phyloP scores from a whole-genome alignment of 352 stramenopile genomes.

The Globisporangium camurandrum region DNA sequence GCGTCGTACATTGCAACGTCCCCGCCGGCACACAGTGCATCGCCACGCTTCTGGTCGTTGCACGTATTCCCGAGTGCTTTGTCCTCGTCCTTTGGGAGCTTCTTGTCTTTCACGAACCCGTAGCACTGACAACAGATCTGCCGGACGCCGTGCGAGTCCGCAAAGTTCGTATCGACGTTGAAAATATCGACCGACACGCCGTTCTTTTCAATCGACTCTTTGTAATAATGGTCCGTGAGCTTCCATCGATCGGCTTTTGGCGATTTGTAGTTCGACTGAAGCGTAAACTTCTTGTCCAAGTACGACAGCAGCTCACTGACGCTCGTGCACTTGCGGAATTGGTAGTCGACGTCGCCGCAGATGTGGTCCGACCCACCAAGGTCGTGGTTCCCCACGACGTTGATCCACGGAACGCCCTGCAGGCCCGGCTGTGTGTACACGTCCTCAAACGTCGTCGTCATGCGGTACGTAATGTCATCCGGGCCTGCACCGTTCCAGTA shows the following conservation, averaged over 20 bases:
- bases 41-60: conserved; percentile 53
- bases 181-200: conserved; percentile 85
- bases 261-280: conserved; percentile 79
- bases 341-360: conserved; percentile 83
- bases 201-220: conserved; percentile 67
- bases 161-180: conserved; percentile 84
- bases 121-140: conserved; percentile 88
- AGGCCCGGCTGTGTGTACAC: conserved; percentile 79
- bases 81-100: conserved; percentile 28
- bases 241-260: conserved; percentile 71
- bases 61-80: conserved; percentile 62
- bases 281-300: conserved; percentile 75
- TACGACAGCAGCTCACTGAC: conserved; percentile 70
- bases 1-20: conserved; percentile 65
- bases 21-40: conserved; percentile 68
- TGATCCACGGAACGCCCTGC: conserved; percentile 75
- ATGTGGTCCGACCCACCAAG: conserved; percentile 79
- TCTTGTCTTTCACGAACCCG: conserved; percentile 69
- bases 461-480: conserved; percentile 71
- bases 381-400: conserved; percentile 85
- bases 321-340: conserved; percentile 72
- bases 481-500: conserved; percentile 84
- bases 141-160: conserved; percentile 75
- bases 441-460: conserved; percentile 81
- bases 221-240: conserved; percentile 81